Conservation (phyloP, 164 flowering plant genomes). For the Nymphaea colorata region DNA sequence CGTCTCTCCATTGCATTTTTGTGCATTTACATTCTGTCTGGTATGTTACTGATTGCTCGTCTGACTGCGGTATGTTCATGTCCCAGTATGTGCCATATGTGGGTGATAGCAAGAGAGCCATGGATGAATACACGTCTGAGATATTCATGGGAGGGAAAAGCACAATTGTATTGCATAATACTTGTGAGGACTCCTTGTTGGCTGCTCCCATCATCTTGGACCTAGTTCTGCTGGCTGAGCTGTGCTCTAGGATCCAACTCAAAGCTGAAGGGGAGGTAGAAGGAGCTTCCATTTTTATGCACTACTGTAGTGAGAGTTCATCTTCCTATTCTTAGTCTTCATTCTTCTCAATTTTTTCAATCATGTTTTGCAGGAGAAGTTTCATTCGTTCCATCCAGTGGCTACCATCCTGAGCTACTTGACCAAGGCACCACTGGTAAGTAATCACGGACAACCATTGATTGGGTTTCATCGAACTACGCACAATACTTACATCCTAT, state of each 20-base stretch:
- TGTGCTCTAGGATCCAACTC: constrained; percentile 81
- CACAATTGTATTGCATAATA: constrained; percentile 97
- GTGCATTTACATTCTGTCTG: background rate
- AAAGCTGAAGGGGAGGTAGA: constrained; percentile 81
- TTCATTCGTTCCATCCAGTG: constrained; percentile 97
- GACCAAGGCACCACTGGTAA: constrained; percentile 97
- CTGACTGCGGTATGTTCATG: too few relatives aligned
- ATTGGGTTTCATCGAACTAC: too few relatives aligned
- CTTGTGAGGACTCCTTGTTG: constrained; percentile 92
- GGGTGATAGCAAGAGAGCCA: constrained; percentile 98
- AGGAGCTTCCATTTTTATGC: background rate
- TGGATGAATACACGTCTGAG: constrained; percentile 99
- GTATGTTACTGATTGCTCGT: background rate
- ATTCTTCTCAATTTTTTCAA: too few relatives aligned
- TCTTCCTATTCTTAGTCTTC: too few relatives aligned
- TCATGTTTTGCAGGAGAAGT: constrained; percentile 53
- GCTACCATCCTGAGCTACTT: constrained; percentile 98
- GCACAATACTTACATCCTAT: too few relatives aligned
- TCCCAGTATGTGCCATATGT: constrained; percentile 92
- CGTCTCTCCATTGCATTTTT: too few relatives aligned
- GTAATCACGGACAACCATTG: constrained; percentile 1
- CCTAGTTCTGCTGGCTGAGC: constrained; percentile 93
- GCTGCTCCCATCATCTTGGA: constrained; percentile 98
- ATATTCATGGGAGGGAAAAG: constrained; percentile 98
- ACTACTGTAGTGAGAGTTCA: too few relatives aligned